Evolutionary conservation across 768 basidiomycete species (phyloP).

Genomic region (Russula brevipes): DNA sequence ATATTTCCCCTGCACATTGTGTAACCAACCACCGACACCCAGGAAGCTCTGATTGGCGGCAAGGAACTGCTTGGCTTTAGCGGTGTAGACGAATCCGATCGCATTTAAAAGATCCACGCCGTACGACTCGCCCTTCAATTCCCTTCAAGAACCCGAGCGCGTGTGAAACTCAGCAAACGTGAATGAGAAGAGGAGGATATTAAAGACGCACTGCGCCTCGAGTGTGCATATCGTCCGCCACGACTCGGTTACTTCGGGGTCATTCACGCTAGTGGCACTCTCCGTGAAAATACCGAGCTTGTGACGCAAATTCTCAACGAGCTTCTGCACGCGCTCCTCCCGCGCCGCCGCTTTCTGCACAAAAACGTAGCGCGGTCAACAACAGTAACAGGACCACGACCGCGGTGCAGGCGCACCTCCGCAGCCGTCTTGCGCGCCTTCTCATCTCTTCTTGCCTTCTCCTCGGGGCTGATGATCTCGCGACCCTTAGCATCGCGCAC

Average conservation of each 20-base stretch:
- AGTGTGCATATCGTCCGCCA: constrained; percentile 74
- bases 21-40: constrained; percentile 89
- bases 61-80: constrained; percentile 78
- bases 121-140: constrained; percentile 81
- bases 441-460: constrained; percentile 53
- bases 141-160: constrained; percentile 38
- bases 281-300: constrained; percentile 88
- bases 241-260: constrained; percentile 62
- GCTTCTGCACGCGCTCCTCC: constrained; percentile 65
- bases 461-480: constrained; percentile 37
- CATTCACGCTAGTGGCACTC: constrained; percentile 64
- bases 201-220: constrained; percentile 69
- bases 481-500: constrained; percentile 48
- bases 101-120: constrained; percentile 82
- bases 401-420: constrained; percentile 47
- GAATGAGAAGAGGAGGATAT: neutral
- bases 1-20: constrained; percentile 88
- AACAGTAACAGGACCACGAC: constrained; percentile 1
- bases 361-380: constrained; percentile 19
- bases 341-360: constrained; percentile 74
- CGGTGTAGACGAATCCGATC: constrained; percentile 78
- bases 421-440: constrained; percentile 58
- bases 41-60: constrained; percentile 65
- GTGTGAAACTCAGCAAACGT: neutral
- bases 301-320: constrained; percentile 72